These are phyloP conservation scores for Leucosporidium scottii DNA, from an alignment of 768 basidiomycete species.

Conservation along the genomic window DNA sequence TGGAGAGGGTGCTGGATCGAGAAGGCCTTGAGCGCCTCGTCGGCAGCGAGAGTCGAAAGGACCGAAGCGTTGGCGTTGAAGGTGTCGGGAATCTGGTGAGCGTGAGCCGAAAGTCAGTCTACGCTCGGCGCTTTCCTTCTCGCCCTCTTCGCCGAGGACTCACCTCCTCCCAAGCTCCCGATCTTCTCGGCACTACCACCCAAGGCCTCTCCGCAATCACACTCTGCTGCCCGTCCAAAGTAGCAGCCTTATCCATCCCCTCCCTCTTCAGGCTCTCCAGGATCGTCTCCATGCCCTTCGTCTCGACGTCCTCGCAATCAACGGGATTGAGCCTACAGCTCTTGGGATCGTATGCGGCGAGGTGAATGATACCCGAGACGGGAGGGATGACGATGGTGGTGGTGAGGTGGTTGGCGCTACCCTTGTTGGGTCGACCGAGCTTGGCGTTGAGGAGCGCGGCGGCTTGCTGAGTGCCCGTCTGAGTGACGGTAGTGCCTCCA, in stretches of 20 bases:
- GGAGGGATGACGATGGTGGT: conserved; percentile 28
- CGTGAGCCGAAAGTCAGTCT: not conserved
- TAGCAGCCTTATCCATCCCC: not conserved
- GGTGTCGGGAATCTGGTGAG: not conserved
- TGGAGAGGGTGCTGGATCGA: conserved; percentile 20
- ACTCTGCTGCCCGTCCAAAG: conserved; percentile 2
- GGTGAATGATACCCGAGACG: conserved; percentile 32
- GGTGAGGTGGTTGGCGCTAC: conserved; percentile 8
- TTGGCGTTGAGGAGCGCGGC: conserved; percentile 24
- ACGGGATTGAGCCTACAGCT: conserved; percentile 24
- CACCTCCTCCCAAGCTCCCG: conserved; percentile 31
- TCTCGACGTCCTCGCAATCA: conserved; percentile 35
- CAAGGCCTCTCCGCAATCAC: conserved; percentile 25
- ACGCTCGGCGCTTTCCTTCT: not conserved
- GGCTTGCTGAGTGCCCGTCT: conserved; percentile 9
- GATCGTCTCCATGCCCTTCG: conserved; percentile 23
- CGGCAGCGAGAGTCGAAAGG: conserved; percentile 11
- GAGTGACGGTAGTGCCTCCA: conserved; percentile 1
- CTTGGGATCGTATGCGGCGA: conserved; percentile 31
- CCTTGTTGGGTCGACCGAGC: conserved; percentile 11
- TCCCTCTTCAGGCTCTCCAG: conserved; percentile 16
- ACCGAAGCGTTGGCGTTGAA: conserved; percentile 23
- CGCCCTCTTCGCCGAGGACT: not conserved
- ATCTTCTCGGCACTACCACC: conserved; percentile 25
- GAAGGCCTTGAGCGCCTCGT: conserved; percentile 19